Evolutionary conservation across 208 protist genomes (phyloP), one percentile per base, ranked within the genome.

Genomic region (Leptomonas pyrrhocoris): DNA sequence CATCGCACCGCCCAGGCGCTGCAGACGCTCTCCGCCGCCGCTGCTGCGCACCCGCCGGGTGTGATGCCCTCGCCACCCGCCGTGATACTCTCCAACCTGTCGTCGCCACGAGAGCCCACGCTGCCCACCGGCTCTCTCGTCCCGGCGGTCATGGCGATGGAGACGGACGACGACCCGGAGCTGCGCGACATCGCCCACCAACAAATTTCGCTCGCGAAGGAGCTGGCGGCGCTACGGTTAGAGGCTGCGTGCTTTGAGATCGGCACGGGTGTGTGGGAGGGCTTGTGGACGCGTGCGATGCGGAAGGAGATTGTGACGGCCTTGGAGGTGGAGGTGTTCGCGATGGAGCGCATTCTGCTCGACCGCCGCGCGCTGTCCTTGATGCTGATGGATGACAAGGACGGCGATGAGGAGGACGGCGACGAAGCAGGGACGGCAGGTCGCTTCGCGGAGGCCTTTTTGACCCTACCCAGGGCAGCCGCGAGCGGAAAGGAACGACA

Each of bases 221-320:
- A 93, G 74, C 79, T 94, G 80, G 74, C 88, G 18, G 62, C 80
- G 28, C 77, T 96, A 46, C 86, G 91, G 28, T 68, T 89, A 15
- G 88, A 96, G 76, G 79, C 79, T 43, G 80, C 77, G 16, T 93
- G 88, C 80, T 94, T 92, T 56, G 85, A 83, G 38, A 76, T 77
- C 25, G 78, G 77, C 16, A 86, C 89, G 5, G 79, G 74, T 2
- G 80, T 94, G 49, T 94, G 83, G 84, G 88, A 96, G 58, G 88
- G 88, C 19, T 51, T 96, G 54, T 96, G 91, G 89, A 84, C 88
- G 16, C 88, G 87, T 27, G 80, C 80, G 21, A 87, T 96, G 85
- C 91, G 88, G 27, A 81, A 89, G 58, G 84, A 94, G 61, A 68
- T 96, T n/a, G 59, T 94, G 4, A 75, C 87, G 12, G 76, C 86